Conservation (phyloP, 2,329 filamentous ascomycete species). For the Calonectria montana region DNA sequence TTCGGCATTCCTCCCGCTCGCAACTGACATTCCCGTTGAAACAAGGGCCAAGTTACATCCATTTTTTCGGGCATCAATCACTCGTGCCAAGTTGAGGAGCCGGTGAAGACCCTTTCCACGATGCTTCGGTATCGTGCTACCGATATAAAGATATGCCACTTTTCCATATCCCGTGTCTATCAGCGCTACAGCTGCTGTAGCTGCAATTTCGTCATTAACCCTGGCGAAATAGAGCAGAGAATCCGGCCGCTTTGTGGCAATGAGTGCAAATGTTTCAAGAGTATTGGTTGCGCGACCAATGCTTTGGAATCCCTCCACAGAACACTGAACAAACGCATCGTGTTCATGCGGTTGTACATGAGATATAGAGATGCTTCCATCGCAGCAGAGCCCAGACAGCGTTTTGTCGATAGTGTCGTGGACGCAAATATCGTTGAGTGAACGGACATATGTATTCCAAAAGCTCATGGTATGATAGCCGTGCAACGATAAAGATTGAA, state of each 20-base stretch:
- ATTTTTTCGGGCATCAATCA: background rate
- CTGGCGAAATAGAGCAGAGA: background rate
- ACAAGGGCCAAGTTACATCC: background rate
- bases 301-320: background rate
- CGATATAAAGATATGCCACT: background rate
- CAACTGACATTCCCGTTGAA: background rate
- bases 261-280: background rate
- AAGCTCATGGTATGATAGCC: background rate
- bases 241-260: background rate
- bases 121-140: background rate
- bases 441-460: background rate
- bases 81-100: background rate
- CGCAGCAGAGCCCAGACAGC: background rate
- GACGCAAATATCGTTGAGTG: background rate
- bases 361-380: background rate
- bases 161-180: background rate
- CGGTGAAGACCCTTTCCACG: background rate
- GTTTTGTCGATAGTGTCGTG: background rate
- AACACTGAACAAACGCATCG: background rate
- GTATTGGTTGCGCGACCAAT: background rate
- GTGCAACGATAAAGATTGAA: background rate
- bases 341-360: background rate
- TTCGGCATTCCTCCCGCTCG: background rate
- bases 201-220: background rate
- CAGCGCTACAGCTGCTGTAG: background rate